A percentile compares a stretch with the other conserved stretches of the same genome.
phyloP scores from a whole-genome alignment of 495 filamentous ascomycete species.

The Penicillium bialowiezense region DNA sequence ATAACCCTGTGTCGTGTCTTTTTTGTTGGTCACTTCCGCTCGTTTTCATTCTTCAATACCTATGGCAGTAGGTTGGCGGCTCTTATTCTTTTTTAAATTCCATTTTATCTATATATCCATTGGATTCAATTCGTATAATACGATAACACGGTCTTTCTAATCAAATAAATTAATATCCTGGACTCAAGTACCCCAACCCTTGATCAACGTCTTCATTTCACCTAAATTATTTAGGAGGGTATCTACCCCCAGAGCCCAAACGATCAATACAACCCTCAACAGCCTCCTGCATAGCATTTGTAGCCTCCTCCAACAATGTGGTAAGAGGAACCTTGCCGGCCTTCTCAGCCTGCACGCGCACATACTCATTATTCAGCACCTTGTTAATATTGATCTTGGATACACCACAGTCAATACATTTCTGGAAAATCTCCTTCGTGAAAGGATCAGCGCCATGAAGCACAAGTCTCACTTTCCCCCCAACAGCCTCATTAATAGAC shows the following conservation, averaged over 20 bases:
- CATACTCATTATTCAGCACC: constrained; percentile 71
- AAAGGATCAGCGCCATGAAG: constrained; percentile 80
- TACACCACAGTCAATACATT: constrained; percentile 69
- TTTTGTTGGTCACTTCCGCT: not conserved
- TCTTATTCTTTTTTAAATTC: constrained; percentile 10
- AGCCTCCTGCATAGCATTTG: constrained; percentile 68
- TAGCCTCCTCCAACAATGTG: constrained; percentile 68
- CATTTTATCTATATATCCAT: constrained; percentile 24
- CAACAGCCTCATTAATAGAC: constrained; percentile 59
- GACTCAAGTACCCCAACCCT: too few species aligned
- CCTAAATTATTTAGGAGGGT: constrained; percentile 14
- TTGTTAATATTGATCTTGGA: constrained; percentile 83
- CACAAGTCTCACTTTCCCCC: constrained; percentile 62
- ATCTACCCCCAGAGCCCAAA: constrained; percentile 64
- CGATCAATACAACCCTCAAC: constrained; percentile 74
- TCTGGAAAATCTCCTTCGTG: constrained; percentile 61
- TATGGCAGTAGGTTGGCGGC: constrained; percentile 5
- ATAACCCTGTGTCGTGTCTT: not conserved
- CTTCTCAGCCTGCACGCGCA: constrained; percentile 63
- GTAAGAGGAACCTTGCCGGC: constrained; percentile 64
- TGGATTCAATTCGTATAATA: constrained; percentile 18
- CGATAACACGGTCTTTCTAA: too few species aligned
- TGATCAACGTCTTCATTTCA: too few species aligned
- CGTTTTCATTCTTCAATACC: constrained; percentile 11
- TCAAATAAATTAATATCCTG: too few species aligned